Conservation (phyloP, 805 yeast genomes). For the Metschnikowia drakensbergensis region DNA sequence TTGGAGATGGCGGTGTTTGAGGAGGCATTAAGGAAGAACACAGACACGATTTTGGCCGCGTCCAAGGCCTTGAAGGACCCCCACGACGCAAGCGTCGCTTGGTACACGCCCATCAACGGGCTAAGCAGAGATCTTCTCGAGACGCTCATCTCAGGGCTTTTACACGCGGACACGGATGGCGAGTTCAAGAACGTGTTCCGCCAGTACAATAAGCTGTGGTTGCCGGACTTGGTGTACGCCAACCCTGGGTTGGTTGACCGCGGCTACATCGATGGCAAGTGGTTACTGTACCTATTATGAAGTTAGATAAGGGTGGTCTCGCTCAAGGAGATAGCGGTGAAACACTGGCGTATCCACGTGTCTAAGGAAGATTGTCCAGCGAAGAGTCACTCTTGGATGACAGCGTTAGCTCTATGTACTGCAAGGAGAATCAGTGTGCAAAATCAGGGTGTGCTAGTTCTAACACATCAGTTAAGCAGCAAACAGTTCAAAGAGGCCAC, state of each 20-base stretch:
- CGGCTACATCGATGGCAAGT: slow-evolving; percentile 30
- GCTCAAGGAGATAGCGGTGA: background rate
- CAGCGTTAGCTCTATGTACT: too few relatives aligned
- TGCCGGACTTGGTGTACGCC: slow-evolving; percentile 37
- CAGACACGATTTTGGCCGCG: slow-evolving; percentile 23
- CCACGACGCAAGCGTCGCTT: slow-evolving; percentile 14
- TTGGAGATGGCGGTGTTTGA: slow-evolving; percentile 32
- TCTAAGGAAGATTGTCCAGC: too few relatives aligned
- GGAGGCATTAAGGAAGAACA: slow-evolving; percentile 22
- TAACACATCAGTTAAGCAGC: too few relatives aligned
- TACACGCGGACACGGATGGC: slow-evolving; percentile 25
- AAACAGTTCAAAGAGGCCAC: too few relatives aligned
- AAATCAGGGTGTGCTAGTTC: too few relatives aligned
- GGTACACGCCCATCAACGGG: slow-evolving; percentile 27
- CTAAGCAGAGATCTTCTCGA: slow-evolving; percentile 34
- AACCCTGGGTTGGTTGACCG: slow-evolving; percentile 39
- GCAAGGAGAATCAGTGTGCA: too few relatives aligned
- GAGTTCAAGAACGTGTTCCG: slow-evolving; percentile 28
- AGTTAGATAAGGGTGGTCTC: too few relatives aligned
- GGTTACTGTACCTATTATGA: slow-evolving; percentile 38
- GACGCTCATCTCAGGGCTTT: slow-evolving; percentile 24
- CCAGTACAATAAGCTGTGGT: slow-evolving; percentile 38
- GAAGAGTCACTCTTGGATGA: too few relatives aligned
- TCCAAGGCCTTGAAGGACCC: slow-evolving; percentile 21
- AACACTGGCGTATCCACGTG: too few relatives aligned